Evolutionary conservation across 2,329 filamentous ascomycete species (phyloP).

Genomic region (Coniochaeta prunicola): DNA sequence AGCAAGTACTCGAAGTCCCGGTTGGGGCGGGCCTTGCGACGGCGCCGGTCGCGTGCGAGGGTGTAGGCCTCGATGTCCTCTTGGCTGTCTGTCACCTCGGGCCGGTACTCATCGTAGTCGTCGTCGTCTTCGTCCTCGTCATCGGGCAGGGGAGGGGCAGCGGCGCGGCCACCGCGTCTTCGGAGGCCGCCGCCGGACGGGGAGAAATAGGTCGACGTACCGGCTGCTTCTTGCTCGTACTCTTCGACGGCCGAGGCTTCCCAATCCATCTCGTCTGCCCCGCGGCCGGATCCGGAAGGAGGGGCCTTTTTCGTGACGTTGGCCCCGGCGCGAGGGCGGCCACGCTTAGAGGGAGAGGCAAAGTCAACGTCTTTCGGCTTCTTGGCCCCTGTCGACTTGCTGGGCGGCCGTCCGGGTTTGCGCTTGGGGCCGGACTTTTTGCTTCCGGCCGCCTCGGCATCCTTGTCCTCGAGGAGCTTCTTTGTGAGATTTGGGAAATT

Average conservation of each 20-base stretch:
- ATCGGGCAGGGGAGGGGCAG: slow-evolving; percentile 3
- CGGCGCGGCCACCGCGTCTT: slow-evolving; percentile 3
- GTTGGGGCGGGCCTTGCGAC: background rate
- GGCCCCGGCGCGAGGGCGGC: background rate
- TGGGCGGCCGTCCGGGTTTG: slow-evolving; percentile 3
- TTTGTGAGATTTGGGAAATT: slow-evolving; percentile 57
- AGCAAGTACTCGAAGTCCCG: background rate
- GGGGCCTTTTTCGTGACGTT: background rate
- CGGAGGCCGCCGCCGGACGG: background rate
- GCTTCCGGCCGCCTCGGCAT: slow-evolving; percentile 4
- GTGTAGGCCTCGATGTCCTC: slow-evolving; percentile 5
- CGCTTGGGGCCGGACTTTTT: slow-evolving; percentile 8
- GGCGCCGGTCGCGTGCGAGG: background rate
- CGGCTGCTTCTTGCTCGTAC: slow-evolving; percentile 7
- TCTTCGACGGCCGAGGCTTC: slow-evolving; percentile 4
- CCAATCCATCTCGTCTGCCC: background rate
- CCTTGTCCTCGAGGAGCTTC: slow-evolving; percentile 34
- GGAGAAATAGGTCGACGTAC: background rate
- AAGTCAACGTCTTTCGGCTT: background rate
- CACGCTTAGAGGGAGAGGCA: background rate
- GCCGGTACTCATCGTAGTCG: slow-evolving; percentile 9
- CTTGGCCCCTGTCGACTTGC: background rate
- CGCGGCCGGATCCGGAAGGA: background rate
- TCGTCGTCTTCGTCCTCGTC: slow-evolving; percentile 13
- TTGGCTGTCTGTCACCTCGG: slow-evolving; percentile 5